These are phyloP conservation scores for Elaphomyces granulatus DNA, from an alignment of 495 filamentous ascomycete genomes.

Conservation along the genomic window DNA sequence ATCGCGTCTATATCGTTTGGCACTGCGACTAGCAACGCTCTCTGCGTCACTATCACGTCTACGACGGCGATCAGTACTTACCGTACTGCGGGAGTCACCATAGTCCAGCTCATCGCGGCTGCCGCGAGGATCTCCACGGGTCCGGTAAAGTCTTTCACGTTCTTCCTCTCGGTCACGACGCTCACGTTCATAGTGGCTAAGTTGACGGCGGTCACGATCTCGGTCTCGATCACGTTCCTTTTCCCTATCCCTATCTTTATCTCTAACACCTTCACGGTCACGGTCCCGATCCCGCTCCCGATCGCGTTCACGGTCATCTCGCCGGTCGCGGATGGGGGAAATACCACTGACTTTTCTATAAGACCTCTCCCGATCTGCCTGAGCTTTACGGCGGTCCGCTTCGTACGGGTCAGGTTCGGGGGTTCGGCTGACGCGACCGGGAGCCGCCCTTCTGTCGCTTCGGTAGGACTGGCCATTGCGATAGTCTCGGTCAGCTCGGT, in stretches of 20 bases:
- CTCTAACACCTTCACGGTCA: constrained; percentile 10
- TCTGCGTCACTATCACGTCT: constrained; percentile 64
- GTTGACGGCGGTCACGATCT: constrained; percentile 32
- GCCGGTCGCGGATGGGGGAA: constrained; percentile 30
- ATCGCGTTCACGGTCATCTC: constrained; percentile 46
- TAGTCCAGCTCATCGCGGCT: constrained; percentile 74
- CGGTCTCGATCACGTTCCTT: constrained; percentile 41
- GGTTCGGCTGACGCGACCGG: constrained; percentile 50
- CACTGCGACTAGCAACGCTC: constrained; percentile 47
- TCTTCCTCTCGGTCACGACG: constrained; percentile 71
- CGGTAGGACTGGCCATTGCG: constrained; percentile 30
- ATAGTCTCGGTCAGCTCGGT: constrained; percentile 37
- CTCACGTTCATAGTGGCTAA: constrained; percentile 52
- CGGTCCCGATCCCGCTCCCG: constrained; percentile 26
- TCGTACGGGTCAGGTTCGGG: constrained; percentile 82
- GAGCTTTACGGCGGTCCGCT: constrained; percentile 72
- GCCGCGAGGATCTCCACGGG: constrained; percentile 61
- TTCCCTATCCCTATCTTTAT: constrained; percentile 27
- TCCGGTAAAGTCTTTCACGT: constrained; percentile 69
- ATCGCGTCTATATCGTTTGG: constrained; percentile 31
- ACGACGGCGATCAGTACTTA: constrained; percentile 40
- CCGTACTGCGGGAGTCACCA: constrained; percentile 52
- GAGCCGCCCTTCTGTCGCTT: constrained; percentile 42
- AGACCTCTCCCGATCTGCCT: constrained; percentile 73
- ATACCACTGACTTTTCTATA: constrained; percentile 66